Evolutionary conservation across 164 flowering plant species (phyloP).

Genomic region (Aristolochia fimbriata): DNA sequence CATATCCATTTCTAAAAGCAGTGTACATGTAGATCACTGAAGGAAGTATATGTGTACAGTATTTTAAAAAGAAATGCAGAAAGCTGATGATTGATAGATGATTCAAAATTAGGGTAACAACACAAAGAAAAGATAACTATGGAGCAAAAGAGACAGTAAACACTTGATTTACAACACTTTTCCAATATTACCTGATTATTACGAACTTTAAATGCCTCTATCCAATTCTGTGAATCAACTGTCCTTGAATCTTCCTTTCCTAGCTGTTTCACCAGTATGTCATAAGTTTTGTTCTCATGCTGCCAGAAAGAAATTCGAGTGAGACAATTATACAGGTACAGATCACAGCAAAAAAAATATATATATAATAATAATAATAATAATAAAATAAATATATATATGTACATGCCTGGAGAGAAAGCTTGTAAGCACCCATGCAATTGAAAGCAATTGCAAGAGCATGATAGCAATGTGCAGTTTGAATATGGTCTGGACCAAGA

Average conservation of each 20-base stretch:
- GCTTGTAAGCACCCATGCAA: slow-evolving; percentile 93
- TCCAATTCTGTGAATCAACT: slow-evolving; percentile 89
- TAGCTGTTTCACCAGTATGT: slow-evolving; percentile 91
- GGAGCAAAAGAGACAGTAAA: neutral
- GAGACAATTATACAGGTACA: neutral
- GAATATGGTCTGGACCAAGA: slow-evolving; percentile 92
- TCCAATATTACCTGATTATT: slow-evolving; percentile 56
- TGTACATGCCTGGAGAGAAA: slow-evolving; percentile 76
- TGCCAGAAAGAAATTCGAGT: slow-evolving; percentile 14
- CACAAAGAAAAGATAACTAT: neutral
- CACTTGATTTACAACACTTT: neutral
- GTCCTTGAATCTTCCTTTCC: slow-evolving; percentile 97
- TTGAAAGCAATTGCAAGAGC: slow-evolving; percentile 98
- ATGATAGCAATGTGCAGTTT: slow-evolving; percentile 98
- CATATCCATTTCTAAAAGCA: too few species aligned
- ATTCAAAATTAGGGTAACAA: neutral
- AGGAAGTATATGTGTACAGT: too few species aligned
- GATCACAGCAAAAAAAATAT: neutral
- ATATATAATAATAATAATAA: too few species aligned
- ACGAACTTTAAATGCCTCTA: slow-evolving; percentile 91
- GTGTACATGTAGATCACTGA: too few species aligned
- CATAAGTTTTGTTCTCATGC: slow-evolving; percentile 97
- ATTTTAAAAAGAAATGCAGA: too few species aligned
- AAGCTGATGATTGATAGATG: neutral
- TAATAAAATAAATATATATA: too few species aligned